A percentile compares a stretch with the other conserved stretches of the same genome.
These are phyloP conservation scores for Solanum bulbocastanum DNA, from an alignment of 257 asterid genomes.

Conservation along the genomic window DNA sequence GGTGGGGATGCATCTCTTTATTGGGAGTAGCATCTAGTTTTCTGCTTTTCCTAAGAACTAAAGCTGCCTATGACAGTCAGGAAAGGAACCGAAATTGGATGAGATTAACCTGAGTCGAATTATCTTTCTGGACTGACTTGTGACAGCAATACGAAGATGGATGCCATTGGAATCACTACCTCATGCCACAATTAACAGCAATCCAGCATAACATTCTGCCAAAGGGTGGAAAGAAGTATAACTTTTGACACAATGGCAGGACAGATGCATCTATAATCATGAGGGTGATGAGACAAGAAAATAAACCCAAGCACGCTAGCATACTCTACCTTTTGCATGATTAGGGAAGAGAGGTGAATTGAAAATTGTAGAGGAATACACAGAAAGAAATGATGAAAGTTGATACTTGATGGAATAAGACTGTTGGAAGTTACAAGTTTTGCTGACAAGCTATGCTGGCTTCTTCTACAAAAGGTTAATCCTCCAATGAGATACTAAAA, in stretches of 20 bases:
- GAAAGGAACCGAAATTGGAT: conserved; percentile 18
- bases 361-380: background rate
- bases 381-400: background rate
- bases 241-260: background rate
- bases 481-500: background rate
- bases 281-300: background rate
- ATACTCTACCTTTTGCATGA: background rate
- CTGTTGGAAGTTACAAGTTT: background rate
- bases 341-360: background rate
- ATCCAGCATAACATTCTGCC: background rate
- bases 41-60: conserved; percentile 40
- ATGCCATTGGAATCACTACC: background rate
- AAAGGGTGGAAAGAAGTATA: background rate
- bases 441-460: background rate
- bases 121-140: background rate
- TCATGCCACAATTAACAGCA: background rate
- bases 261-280: background rate
- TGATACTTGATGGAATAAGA: background rate
- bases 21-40: conserved; percentile 38
- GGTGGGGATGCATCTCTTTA: conserved; percentile 56
- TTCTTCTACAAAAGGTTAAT: background rate
- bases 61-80: conserved; percentile 26
- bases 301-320: background rate
- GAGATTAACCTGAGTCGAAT: background rate
- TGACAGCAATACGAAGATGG: background rate